phyloP scores from a whole-genome alignment of 2,329 filamentous ascomycete species.

The Rhynchosporium agropyri region DNA sequence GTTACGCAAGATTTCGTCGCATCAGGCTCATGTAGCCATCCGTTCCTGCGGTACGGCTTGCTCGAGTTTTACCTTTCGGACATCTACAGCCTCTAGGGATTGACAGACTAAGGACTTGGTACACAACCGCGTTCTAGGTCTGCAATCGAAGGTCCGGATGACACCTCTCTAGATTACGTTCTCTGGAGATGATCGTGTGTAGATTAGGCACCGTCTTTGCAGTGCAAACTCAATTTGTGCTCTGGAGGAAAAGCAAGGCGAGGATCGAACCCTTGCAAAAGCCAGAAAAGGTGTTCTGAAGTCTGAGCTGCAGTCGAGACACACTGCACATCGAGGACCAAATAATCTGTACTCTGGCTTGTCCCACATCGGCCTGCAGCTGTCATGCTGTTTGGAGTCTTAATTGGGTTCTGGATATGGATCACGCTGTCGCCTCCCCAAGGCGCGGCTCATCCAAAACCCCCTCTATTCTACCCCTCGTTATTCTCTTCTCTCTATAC shows the following conservation, averaged over 20 bases:
- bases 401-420: conserved; percentile 32
- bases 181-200: conserved; percentile 5
- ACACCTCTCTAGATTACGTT: conserved; percentile 13
- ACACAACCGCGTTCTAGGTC: conserved; percentile 13
- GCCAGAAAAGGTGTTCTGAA: conserved; percentile 7
- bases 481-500: conserved; percentile 23
- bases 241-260: conserved; percentile 18
- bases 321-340: conserved; percentile 8
- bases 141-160: conserved; percentile 14
- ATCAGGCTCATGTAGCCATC: conserved; percentile 36
- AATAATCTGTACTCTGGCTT: conserved; percentile 30
- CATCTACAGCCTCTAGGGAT: conserved; percentile 29
- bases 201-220: not conserved
- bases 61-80: conserved; percentile 31
- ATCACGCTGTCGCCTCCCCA: conserved; percentile 13
- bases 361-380: conserved; percentile 34
- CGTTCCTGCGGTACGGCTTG: conserved; percentile 39
- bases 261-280: conserved; percentile 4
- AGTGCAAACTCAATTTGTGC: not conserved
- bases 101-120: conserved; percentile 27
- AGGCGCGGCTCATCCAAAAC: conserved; percentile 10
- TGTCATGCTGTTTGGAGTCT: conserved; percentile 25
- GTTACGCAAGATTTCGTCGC: conserved; percentile 28
- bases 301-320: not conserved
- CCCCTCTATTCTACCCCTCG: conserved; percentile 31